Conservation (phyloP, 352 stramenopile species). For the Phytophthora chlamydospora region DNA sequence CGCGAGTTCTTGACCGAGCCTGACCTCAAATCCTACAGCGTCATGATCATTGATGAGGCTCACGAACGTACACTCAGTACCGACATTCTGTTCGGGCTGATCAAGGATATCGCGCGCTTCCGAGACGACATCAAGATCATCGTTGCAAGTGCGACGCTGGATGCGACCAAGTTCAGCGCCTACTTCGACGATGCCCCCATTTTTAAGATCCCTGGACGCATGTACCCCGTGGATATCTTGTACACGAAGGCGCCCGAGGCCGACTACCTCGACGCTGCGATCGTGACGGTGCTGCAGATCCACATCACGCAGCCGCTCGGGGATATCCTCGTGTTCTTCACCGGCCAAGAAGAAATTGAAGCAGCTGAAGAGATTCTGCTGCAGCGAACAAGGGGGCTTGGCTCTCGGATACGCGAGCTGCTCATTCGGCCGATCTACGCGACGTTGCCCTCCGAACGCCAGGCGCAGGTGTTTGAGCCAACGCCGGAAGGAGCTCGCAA, state of each 20-base stretch:
- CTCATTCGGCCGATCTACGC: constrained; percentile 99
- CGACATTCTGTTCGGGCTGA: constrained; percentile 99
- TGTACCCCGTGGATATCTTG: constrained; percentile 96
- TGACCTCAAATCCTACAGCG: constrained; percentile 95
- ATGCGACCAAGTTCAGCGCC: constrained; percentile 98
- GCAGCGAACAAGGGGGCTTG: constrained; percentile 93
- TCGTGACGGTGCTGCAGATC: constrained; percentile 99
- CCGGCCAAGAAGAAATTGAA: constrained; percentile 99
- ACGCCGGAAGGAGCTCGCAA: constrained; percentile 96
- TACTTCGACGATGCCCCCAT: constrained; percentile 99
- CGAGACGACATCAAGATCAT: constrained; percentile 98
- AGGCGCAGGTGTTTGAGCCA: constrained; percentile 99
- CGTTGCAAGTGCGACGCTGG: constrained; percentile 96
- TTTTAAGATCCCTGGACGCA: constrained; percentile 98
- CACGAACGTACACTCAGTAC: constrained; percentile 99
- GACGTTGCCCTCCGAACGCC: constrained; percentile 97
- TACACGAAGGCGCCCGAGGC: constrained; percentile 98
- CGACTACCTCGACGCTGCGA: constrained; percentile 98
- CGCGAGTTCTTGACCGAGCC: constrained; percentile 98
- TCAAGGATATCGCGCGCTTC: constrained; percentile 98
- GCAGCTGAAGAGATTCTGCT: constrained; percentile 95
- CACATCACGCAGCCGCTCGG: constrained; percentile 98
- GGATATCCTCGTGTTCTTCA: constrained; percentile 99
- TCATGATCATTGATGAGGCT: constrained; percentile 99
- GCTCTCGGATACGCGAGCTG: constrained; percentile 97